Evolutionary conservation across 192 early-diverging fungal genomes (phyloP), one percentile per base, ranked within the genome.

Genomic region (Mortierella alpina): DNA sequence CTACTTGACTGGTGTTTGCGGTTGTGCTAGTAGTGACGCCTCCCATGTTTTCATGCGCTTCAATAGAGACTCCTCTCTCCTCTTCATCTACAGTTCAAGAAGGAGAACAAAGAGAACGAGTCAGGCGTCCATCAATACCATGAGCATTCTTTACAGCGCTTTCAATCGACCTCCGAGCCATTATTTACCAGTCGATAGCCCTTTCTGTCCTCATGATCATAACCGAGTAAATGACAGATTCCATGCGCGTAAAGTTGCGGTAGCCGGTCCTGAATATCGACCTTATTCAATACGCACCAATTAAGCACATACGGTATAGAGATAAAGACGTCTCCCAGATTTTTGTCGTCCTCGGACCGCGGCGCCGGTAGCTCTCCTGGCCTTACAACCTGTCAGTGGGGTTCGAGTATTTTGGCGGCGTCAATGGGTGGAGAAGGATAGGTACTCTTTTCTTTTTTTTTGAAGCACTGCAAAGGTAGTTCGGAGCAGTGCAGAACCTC

Each of bases 141-240:
- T 6, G 7, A 40, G 20, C 6, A 42, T 52, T 42, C 15, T 40
- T 22, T 31, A 15, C 22, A 9, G n/a, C 6, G 41, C 7, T 14
- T 14, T 66, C 63, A 23, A 42, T 15, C 20, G 17, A 15, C 45
- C 40, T 52, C 11, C 47, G 11, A 59, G 31, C 41, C 22, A 56
- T 39, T 13, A 42, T 54, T 61, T 77, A 82, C 85, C 62, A 63
- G 23, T 11, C 22, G 40, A 64, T 83, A 91, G 41, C 88, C 88
- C 0, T 66, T 40, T 44, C 90, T 85, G 3, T 60, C 40, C 49
- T 90, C 84, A 60, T 92, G 91, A 70, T 92, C 90, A 59, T 90
- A 91, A 11, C 91, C 91, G 46, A 92, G 75, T 39, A 92, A 72
- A 73, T 92, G 91, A 55, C 89, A 91, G 11, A 92, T 88, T 0